Conservation (phyloP, 148 eudicot genomes). For the Fagopyrum homotropicum region DNA sequence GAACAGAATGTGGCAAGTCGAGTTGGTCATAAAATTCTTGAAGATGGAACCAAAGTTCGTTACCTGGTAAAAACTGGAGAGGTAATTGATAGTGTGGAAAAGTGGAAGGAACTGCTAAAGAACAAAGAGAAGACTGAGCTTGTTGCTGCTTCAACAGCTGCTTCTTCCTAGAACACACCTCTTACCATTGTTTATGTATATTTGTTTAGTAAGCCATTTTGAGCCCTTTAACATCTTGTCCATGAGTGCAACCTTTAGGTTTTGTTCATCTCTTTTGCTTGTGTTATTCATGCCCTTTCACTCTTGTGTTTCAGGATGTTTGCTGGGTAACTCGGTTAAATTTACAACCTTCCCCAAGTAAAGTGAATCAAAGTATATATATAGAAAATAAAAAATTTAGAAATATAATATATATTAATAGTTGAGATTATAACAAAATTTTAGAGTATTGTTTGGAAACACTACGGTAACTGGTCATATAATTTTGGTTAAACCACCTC, state of each 20-base stretch:
- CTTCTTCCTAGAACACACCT: not conserved
- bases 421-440: no score
- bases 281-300: not conserved
- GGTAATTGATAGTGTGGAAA: conserved; percentile 78
- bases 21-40: conserved; percentile 80
- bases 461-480: no score
- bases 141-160: conserved; percentile 39
- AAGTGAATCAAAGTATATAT: no score
- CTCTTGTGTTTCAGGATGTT: not conserved
- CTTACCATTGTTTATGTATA: conserved; percentile 2
- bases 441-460: no score
- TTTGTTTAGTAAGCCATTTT: conserved; percentile 10
- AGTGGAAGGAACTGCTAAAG: conserved; percentile 64
- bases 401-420: no score
- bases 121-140: conserved; percentile 51
- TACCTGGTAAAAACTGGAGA: conserved; percentile 96
- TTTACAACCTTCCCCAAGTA: no score
- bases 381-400: no score
- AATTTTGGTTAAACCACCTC: no score
- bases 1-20: conserved; percentile 74
- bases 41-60: conserved; percentile 80
- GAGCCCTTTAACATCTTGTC: not conserved
- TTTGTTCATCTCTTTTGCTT: not conserved
- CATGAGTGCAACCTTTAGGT: not conserved
- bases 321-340: not conserved